Evolutionary conservation across 2,329 filamentous ascomycete genomes (phyloP).

Genomic region (Westerdykella ornata): DNA sequence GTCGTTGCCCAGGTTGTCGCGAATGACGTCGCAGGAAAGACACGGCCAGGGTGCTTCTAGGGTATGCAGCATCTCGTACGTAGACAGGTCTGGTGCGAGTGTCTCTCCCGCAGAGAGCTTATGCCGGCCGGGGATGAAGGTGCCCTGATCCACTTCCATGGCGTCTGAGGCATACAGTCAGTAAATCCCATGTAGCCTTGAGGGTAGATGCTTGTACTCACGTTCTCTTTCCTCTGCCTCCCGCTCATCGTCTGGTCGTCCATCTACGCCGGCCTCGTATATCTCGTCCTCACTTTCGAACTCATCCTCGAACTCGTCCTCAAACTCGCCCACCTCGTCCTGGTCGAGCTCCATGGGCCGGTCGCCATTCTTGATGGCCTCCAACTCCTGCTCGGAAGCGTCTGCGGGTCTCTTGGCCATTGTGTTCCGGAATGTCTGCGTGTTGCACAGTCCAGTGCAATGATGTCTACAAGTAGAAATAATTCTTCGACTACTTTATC

Average conservation of each 20-base stretch:
- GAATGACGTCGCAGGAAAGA: constrained; percentile 88
- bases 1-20: constrained; percentile 77
- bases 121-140: constrained; percentile 91
- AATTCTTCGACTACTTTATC: constrained; percentile 15
- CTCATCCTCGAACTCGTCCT: constrained; percentile 91
- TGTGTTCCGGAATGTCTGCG: constrained; percentile 10
- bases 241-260: constrained; percentile 81
- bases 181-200: background rate
- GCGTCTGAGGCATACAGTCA: constrained; percentile 45
- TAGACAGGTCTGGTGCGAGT: constrained; percentile 82
- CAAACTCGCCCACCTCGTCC: constrained; percentile 64
- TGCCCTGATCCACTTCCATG: constrained; percentile 91
- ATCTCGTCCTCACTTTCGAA: constrained; percentile 91
- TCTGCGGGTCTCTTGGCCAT: constrained; percentile 59
- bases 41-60: constrained; percentile 95
- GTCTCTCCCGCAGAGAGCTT: constrained; percentile 88
- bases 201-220: constrained; percentile 29
- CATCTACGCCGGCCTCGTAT: constrained; percentile 88
- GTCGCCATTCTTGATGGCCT: constrained; percentile 56
- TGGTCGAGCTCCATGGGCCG: constrained; percentile 47
- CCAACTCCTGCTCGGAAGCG: constrained; percentile 43
- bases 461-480: too few relatives aligned
- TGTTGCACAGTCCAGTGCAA: background rate
- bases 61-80: constrained; percentile 95
- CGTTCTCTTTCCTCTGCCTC: constrained; percentile 80